Evolutionary conservation across 257 asterid species (phyloP).

Genomic region (Capsicum baccatum): DNA sequence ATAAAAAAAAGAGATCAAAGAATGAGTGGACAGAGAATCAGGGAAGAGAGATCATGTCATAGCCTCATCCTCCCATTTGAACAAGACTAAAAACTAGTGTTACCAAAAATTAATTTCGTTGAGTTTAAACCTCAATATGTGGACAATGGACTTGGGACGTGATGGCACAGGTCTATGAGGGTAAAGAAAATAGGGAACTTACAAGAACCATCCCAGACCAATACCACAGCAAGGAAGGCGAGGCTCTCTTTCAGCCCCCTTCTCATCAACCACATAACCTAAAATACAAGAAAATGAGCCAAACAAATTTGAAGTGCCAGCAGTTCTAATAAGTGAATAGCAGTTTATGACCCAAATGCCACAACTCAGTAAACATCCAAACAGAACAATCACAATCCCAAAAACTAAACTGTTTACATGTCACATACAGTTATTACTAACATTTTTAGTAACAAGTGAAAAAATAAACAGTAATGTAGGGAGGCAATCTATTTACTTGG

Average conservation of each 20-base stretch:
- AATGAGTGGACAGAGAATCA: not conserved
- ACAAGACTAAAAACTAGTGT: conserved; percentile 1
- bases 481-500: not conserved
- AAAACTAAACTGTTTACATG: not conserved
- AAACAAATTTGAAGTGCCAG: not conserved
- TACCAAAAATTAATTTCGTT: not conserved
- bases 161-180: not conserved
- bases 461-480: not conserved
- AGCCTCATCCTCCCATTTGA: not conserved
- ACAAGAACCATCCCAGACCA: conserved; percentile 91
- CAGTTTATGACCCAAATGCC: conserved; percentile 22
- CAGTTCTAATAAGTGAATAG: not conserved
- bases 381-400: not conserved
- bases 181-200: conserved; percentile 35
- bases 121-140: not conserved
- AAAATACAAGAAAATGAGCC: conserved; percentile 23
- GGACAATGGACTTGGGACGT: not conserved
- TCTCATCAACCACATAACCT: conserved; percentile 78
- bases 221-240: conserved; percentile 87
- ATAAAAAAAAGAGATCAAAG: not conserved
- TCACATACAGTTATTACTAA: not conserved
- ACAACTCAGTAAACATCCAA: not conserved
- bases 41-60: conserved; percentile 19
- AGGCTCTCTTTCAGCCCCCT: conserved; percentile 61
- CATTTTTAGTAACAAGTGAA: not conserved